phyloP scores from a whole-genome alignment of 176 grass and related monocot genomes.

The barley (Hordeum vulgare) region MorexV3_pseudomolecules_assembly NC_058524.1:549167856-549168355 shows the following conservation, averaged over 20 bases:
- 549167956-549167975: slow-evolving; percentile 7
- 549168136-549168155: neutral
- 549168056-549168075: neutral
- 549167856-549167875: neutral
- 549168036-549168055: slow-evolving; percentile 7
- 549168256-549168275: neutral
- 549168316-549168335: neutral
- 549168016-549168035: slow-evolving; percentile 10
- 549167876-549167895: neutral
- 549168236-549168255: slow-evolving; percentile 16
- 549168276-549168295: neutral
- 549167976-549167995: neutral
- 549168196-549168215: slow-evolving; percentile 21
- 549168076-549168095: slow-evolving; percentile 16
- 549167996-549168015: slow-evolving; percentile 9
- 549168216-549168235: neutral
- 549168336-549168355: neutral
- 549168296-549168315: slow-evolving; percentile 23
- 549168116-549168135: neutral
- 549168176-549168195: neutral
- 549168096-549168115: slow-evolving; percentile 17
- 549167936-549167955: slow-evolving; percentile 22
- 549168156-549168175: neutral
- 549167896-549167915: neutral
- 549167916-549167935: neutral